Evolutionary conservation across 768 basidiomycete genomes (phyloP).

Genomic region (Mycena venus): DNA sequence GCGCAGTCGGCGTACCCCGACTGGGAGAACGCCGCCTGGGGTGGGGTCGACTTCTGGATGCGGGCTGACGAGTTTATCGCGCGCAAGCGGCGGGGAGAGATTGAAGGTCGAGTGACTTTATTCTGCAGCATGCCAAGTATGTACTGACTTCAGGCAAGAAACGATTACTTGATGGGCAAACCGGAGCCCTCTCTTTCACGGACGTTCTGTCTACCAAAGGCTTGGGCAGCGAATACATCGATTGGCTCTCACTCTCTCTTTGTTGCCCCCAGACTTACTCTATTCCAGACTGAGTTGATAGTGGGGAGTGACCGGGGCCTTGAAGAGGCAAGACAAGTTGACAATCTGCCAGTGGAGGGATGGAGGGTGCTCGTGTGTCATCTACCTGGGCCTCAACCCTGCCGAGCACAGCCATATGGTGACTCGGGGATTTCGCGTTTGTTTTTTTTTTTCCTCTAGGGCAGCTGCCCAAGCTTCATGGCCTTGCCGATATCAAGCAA

Average conservation of each 20-base stretch:
- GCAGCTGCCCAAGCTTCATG: constrained; percentile 10
- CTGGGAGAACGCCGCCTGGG: neutral
- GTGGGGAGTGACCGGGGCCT: constrained; percentile 17
- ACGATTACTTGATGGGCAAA: constrained; percentile 7
- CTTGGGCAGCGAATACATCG: constrained; percentile 4
- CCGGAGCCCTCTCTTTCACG: constrained; percentile 8
- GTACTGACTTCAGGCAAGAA: constrained; percentile 1
- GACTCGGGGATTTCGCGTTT: constrained; percentile 17
- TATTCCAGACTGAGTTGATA: constrained; percentile 16
- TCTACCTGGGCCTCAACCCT: constrained; percentile 11
- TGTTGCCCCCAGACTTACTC: neutral
- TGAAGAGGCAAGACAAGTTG: constrained; percentile 10
- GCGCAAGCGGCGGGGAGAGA: constrained; percentile 4
- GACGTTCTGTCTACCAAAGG: constrained; percentile 9
- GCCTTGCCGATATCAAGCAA: constrained; percentile 11
- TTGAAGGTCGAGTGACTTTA: constrained; percentile 4
- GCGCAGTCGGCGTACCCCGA: neutral
- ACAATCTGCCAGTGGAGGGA: constrained; percentile 12
- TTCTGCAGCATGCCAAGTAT: constrained; percentile 4
- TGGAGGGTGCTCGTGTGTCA: constrained; percentile 14
- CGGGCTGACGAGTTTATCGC: constrained; percentile 4
- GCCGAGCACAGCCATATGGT: constrained; percentile 8
- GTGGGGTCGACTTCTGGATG: neutral
- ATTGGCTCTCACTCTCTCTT: constrained; percentile 7
- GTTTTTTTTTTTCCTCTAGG: constrained; percentile 1